A percentile compares a stretch with the other conserved stretches of the same genome.
Conservation (phyloP, 495 filamentous ascomycete species). For the Neurospora sp. region DNA sequence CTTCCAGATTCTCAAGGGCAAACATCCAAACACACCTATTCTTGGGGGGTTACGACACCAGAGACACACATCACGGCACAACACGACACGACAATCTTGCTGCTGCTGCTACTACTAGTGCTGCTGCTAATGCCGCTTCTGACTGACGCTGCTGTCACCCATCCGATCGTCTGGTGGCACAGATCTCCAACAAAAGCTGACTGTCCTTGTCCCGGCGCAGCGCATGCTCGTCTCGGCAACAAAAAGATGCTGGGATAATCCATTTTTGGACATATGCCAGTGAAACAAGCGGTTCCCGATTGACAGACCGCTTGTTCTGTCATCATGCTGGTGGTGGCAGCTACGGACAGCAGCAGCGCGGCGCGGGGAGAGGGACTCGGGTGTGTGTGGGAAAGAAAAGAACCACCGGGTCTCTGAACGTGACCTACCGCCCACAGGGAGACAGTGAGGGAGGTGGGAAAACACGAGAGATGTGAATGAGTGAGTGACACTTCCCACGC, state of each 20-base stretch:
- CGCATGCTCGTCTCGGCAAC: background rate
- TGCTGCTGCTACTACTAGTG: background rate
- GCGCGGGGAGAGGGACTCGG: background rate
- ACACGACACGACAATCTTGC: background rate
- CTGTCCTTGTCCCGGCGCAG: background rate
- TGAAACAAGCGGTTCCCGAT: background rate
- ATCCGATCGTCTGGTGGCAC: constrained; percentile 6
- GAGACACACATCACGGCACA: background rate
- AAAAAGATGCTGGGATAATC: background rate
- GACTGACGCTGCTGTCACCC: constrained; percentile 8
- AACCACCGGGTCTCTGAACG: background rate
- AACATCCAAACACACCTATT: background rate
- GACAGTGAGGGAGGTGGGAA: background rate
- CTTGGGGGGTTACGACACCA: background rate
- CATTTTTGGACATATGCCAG: background rate
- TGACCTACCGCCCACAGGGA: background rate
- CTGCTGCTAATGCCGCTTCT: background rate
- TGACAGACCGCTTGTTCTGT: background rate
- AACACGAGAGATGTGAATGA: background rate
- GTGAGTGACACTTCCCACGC: background rate
- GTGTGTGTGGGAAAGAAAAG: background rate
- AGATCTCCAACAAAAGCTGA: constrained; percentile 5
- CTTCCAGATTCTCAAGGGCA: background rate
- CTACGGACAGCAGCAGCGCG: background rate
- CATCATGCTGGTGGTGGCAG: background rate